A percentile compares a stretch with the other conserved stretches of the same genome.
phyloP scores from a whole-genome alignment of 2,329 filamentous ascomycete species.

The Colletotrichum trifolii region DNA sequence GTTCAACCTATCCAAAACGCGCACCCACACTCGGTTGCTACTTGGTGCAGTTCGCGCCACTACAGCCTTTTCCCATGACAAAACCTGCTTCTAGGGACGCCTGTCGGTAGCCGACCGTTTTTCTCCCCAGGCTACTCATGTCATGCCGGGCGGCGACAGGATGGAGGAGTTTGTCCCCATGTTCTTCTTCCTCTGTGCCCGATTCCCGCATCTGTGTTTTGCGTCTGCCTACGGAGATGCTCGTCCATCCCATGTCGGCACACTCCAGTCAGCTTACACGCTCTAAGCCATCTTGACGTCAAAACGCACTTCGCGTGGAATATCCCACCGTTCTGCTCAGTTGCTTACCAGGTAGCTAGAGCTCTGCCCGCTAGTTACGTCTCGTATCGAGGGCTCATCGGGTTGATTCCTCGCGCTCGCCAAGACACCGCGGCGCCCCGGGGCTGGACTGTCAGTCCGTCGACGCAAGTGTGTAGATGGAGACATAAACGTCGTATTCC shows the following conservation, averaged over 20 bases:
- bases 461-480: conserved; percentile 19
- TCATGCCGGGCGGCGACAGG: conserved; percentile 15
- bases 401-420: conserved; percentile 16
- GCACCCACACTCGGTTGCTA: conserved; percentile 2
- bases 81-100: conserved; percentile 1
- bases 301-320: conserved; percentile 15
- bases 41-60: conserved; percentile 7
- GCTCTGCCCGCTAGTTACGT: background rate
- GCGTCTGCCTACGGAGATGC: conserved; percentile 2
- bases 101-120: conserved; percentile 2
- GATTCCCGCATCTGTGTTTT: background rate
- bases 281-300: conserved; percentile 32
- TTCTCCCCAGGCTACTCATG: conserved; percentile 7
- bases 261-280: conserved; percentile 28
- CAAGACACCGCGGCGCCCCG: conserved; percentile 29
- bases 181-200: background rate
- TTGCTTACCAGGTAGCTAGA: background rate
- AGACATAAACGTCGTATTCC: too few species aligned
- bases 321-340: conserved; percentile 5
- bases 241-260: background rate
- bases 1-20: background rate
- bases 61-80: conserved; percentile 14
- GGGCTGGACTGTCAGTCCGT: conserved; percentile 27
- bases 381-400: conserved; percentile 33
- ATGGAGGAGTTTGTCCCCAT: conserved; percentile 27